phyloP scores from a whole-genome alignment of 2,329 filamentous ascomycete species.

The Clonostachys byssicola region DNA sequence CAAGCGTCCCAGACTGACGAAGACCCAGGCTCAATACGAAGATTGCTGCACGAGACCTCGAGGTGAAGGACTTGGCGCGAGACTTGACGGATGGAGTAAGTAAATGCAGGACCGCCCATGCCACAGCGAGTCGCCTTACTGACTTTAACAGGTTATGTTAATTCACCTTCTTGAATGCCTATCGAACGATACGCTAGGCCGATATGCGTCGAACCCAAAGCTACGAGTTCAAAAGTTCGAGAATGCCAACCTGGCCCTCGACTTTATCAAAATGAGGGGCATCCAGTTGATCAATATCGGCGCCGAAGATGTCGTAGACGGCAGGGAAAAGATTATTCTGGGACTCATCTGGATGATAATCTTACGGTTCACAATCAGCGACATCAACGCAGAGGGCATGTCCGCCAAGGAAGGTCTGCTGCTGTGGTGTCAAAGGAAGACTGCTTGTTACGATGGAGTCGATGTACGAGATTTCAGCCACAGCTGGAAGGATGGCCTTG shows the following conservation, averaged over 20 bases:
- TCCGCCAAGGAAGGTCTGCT: constrained; percentile 94
- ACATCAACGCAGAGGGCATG: constrained; percentile 97
- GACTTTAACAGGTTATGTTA: constrained; percentile 67
- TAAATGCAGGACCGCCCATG: constrained; percentile 13
- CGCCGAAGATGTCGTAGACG: constrained; percentile 96
- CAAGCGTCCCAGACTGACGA: background rate
- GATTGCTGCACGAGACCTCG: constrained; percentile 70
- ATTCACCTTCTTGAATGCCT: constrained; percentile 97
- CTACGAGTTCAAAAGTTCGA: constrained; percentile 95
- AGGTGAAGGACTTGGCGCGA: constrained; percentile 80
- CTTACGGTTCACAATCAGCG: constrained; percentile 95
- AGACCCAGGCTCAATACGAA: constrained; percentile 88
- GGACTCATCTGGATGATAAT: constrained; percentile 98
- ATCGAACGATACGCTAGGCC: constrained; percentile 87
- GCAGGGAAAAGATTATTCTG: constrained; percentile 95
- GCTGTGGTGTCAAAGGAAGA: constrained; percentile 97
- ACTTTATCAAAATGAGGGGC: constrained; percentile 85
- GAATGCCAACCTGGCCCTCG: constrained; percentile 92
- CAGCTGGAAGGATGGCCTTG: constrained; percentile 96
- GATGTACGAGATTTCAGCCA: constrained; percentile 91
- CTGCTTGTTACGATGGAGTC: constrained; percentile 95
- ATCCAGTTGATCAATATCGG: constrained; percentile 99
- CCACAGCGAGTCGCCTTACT: background rate
- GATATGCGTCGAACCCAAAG: constrained; percentile 95
- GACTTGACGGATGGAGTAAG: constrained; percentile 92